Evolutionary conservation across 2,329 filamentous ascomycete genomes (phyloP).

Genomic region (Ilyonectria destructans): DNA sequence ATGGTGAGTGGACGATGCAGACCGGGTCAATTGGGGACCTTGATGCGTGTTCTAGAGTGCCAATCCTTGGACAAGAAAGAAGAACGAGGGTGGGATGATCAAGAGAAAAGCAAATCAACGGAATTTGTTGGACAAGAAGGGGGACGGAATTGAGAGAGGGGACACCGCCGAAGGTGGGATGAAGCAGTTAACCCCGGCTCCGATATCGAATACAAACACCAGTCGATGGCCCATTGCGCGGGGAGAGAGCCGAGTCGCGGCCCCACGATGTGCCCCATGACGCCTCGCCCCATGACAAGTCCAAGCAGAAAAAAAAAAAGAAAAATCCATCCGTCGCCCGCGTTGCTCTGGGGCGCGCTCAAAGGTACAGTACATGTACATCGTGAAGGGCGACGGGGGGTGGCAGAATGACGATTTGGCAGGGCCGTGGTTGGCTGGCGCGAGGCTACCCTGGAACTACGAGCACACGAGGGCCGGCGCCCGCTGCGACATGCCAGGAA

Average conservation of each 20-base stretch:
- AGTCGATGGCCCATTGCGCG: slow-evolving; percentile 11
- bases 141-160: slow-evolving; percentile 14
- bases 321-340: slow-evolving; percentile 4
- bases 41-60: not conserved
- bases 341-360: not conserved
- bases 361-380: slow-evolving; percentile 23
- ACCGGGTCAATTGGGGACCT: slow-evolving; percentile 23
- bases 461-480: not conserved
- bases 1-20: not conserved
- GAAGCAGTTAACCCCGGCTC: slow-evolving; percentile 26
- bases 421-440: not conserved
- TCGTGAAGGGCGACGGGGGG: not conserved
- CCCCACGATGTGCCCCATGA: slow-evolving; percentile 30
- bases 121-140: slow-evolving; percentile 12
- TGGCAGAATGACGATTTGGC: not conserved
- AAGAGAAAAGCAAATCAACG: slow-evolving; percentile 21
- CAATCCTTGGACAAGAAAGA: slow-evolving; percentile 9
- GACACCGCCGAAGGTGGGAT: slow-evolving; percentile 5
- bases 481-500: slow-evolving; percentile 14
- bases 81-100: slow-evolving; percentile 1
- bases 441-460: too few relatives aligned
- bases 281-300: slow-evolving; percentile 29
- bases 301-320: slow-evolving; percentile 3
- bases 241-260: slow-evolving; percentile 34
- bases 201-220: slow-evolving; percentile 22